A percentile compares a stretch with the other conserved stretches of the same genome.
These are phyloP conservation scores for Talaromyces thailandensis DNA, from an alignment of 495 filamentous ascomycete species.

Conservation along the genomic window DNA sequence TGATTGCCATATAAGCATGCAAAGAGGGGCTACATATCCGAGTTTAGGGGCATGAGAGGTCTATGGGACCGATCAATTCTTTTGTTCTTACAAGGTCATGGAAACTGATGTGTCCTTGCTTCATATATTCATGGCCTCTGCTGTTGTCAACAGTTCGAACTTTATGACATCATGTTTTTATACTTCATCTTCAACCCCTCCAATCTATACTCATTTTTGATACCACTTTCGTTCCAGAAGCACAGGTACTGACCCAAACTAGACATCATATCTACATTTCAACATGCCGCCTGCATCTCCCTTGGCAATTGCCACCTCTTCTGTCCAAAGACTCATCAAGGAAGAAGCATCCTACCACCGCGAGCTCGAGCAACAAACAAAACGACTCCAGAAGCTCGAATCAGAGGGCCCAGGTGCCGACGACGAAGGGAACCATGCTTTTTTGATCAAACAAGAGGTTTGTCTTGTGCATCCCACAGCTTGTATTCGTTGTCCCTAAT, in stretches of 20 bases:
- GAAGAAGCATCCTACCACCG: conserved; percentile 85
- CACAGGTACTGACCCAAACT: neutral
- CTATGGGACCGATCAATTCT: neutral
- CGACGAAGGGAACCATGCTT: conserved; percentile 61
- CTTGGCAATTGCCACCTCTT: conserved; percentile 62
- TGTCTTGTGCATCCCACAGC: neutral
- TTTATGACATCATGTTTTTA: neutral
- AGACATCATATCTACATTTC: neutral
- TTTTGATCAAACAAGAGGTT: conserved; percentile 77
- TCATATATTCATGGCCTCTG: neutral
- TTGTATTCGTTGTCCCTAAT: neutral
- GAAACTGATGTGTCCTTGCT: too few species aligned
- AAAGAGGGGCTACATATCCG: neutral
- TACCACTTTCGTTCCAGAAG: neutral
- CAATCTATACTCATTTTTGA: neutral
- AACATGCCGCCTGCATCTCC: conserved; percentile 64
- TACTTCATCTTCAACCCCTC: neutral
- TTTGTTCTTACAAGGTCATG: too few species aligned
- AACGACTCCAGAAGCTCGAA: conserved; percentile 57
- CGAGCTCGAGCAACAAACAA: conserved; percentile 64
- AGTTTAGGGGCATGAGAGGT: neutral
- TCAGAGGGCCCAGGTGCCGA: conserved; percentile 31
- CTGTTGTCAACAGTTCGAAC: neutral
- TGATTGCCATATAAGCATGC: neutral
- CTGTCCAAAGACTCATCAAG: conserved; percentile 75